Percentiles rank a stretch among this genome's conserved stretches.
These are phyloP conservation scores for Penicillium paneum DNA, from an alignment of 2,329 filamentous ascomycete genomes.

Conservation along the genomic window DNA sequence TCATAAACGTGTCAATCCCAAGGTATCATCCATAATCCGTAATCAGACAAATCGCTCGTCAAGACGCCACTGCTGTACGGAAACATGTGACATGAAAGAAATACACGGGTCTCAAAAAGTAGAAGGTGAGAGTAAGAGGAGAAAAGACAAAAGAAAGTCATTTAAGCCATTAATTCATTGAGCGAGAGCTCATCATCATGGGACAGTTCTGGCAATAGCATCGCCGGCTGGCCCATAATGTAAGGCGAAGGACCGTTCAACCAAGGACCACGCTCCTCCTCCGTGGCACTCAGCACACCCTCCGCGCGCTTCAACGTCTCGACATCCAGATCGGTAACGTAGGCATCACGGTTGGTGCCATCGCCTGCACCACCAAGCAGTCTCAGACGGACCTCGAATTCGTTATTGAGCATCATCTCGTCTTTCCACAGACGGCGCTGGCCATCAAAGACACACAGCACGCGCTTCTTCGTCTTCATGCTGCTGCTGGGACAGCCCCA, in stretches of 20 bases:
- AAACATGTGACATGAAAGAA: conserved; percentile 13
- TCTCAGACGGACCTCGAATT: conserved; percentile 87
- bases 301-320: conserved; percentile 86
- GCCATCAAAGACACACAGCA: conserved; percentile 89
- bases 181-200: conserved; percentile 35
- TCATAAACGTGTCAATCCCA: conserved; percentile 11
- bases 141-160: conserved; percentile 5
- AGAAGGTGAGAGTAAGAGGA: background rate
- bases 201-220: conserved; percentile 30
- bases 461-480: conserved; percentile 98
- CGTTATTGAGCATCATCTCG: conserved; percentile 96
- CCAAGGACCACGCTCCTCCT: conserved; percentile 86
- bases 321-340: conserved; percentile 90
- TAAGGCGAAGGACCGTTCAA: conserved; percentile 40
- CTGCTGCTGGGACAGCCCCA: conserved; percentile 91
- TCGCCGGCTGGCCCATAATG: conserved; percentile 36
- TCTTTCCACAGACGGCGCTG: conserved; percentile 88
- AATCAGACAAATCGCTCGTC: conserved; percentile 20
- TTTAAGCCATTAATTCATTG: conserved; percentile 34
- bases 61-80: conserved; percentile 23
- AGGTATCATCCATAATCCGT: conserved; percentile 22
- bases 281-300: conserved; percentile 73
- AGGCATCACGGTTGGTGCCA: conserved; percentile 76
- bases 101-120: conserved; percentile 3
- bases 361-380: conserved; percentile 72